Evolutionary conservation across 192 early-diverging fungal genomes (phyloP).

Genomic region (Dispira simplex): DNA sequence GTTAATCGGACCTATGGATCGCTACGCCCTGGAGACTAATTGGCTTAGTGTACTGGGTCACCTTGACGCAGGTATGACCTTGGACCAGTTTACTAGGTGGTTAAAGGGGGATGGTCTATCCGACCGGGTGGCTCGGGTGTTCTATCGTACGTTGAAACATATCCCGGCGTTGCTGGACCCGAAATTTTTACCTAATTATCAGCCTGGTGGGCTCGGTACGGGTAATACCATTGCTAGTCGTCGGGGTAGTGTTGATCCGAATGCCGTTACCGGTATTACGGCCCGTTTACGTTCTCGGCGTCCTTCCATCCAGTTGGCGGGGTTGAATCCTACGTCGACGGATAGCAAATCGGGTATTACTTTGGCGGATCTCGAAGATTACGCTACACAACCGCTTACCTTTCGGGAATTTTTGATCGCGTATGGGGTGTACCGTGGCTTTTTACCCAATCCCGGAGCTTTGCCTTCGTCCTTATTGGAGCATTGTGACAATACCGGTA

Average conservation of each 20-base stretch:
- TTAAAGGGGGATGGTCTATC: conserved; percentile 3
- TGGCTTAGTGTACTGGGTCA: not conserved
- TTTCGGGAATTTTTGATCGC: conserved; percentile 6
- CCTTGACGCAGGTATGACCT: not conserved
- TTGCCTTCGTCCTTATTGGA: not conserved
- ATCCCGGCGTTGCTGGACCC: conserved; percentile 8
- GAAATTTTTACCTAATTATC: not conserved
- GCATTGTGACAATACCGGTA: not conserved
- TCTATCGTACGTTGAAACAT: conserved; percentile 5
- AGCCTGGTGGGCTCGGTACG: not conserved
- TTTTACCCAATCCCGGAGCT: not conserved
- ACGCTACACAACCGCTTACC: not conserved
- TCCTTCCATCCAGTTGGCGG: no score
- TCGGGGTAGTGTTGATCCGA: not conserved
- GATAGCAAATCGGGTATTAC: no score
- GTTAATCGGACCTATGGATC: conserved; percentile 8
- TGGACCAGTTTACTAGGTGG: not conserved
- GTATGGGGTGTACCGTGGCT: conserved; percentile 7
- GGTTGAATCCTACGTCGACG: no score
- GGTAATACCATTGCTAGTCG: not conserved
- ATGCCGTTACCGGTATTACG: not conserved
- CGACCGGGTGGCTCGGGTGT: not conserved
- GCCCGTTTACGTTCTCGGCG: not conserved
- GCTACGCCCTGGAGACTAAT: conserved; percentile 7
- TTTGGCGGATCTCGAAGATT: not conserved